Evolutionary conservation across 1,284 basidiomycete genomes (phyloP), one percentile per base, ranked within the genome.

Genomic region (Malassezia arunalokei): DNA sequence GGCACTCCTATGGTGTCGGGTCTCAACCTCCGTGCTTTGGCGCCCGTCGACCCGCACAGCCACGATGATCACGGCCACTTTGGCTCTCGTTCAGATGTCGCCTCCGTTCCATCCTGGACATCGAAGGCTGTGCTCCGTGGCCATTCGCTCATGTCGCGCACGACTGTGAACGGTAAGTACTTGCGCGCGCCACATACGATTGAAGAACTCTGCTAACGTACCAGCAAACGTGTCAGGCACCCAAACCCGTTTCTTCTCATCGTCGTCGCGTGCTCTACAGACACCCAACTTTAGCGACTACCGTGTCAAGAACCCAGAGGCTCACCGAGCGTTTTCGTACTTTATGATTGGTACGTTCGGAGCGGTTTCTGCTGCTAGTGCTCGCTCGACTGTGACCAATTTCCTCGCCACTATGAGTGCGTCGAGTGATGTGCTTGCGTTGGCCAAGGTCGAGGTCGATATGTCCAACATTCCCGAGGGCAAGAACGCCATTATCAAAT

Each of bases 391-490:
- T 63, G 84, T 98, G 59, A 82, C 87, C 60, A 92, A 95, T 76
- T 92, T 98, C 78, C 79, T 99, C 56, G 81, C 86, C 66, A 91
- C 89, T 63, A 91, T 99, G 87, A 81, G 86, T 54, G 94, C 94
- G 17, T 95, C 92, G 42, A 90, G 91, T 33, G 94, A 99, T 74
- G 92, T 99, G 44, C 82, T 98, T 65, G 94, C 94, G 47, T 81
- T 98, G 62, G 94, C 94, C 64, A 96, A 96, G 79, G 87, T 96
- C 58, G 94, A 99, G 77, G 83, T 99, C 59, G 90, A 92, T 54
- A 83, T 98, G 68, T 78, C 78, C 55, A 79, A 78, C 59, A 98
- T 99, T 70, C 92, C 94, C 33, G 88, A 95, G 80, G 94, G 94
- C 77, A 91, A 92, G 82, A 74, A 74, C 45, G 59, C 61, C 43